Conservation (phyloP, 441 rosid genomes). For the Syzygium syzygioides region DNA sequence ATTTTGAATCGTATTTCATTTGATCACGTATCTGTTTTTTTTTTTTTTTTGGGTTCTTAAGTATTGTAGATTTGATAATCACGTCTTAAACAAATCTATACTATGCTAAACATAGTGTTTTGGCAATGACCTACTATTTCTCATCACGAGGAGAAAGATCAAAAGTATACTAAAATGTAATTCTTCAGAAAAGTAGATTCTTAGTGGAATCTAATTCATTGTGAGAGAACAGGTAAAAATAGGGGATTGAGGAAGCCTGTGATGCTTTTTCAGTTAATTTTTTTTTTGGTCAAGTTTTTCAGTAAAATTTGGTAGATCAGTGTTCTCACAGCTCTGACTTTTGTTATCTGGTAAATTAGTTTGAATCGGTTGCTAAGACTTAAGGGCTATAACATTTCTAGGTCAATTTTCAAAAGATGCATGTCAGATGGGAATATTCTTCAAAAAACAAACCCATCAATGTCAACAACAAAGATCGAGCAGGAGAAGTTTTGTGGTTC, state of each 20-base stretch:
- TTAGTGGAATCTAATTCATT: background rate
- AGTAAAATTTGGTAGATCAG: background rate
- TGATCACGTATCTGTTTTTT: background rate
- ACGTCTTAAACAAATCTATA: background rate
- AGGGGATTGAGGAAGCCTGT: background rate
- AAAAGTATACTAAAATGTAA: background rate
- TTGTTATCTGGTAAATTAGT: background rate
- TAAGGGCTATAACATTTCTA: conserved; percentile 23
- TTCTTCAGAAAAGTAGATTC: background rate
- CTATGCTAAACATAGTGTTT: background rate
- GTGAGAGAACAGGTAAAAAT: background rate
- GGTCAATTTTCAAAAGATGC: conserved; percentile 74
- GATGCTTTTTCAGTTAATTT: background rate
- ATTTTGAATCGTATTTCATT: background rate
- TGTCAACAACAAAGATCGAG: conserved; percentile 39
- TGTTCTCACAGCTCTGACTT: background rate
- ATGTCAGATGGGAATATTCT: conserved; percentile 90
- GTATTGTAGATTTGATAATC: background rate
- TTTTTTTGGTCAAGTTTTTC: background rate
- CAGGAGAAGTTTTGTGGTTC: conserved; percentile 40
- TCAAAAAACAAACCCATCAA: conserved; percentile 35
- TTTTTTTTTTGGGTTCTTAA: background rate
- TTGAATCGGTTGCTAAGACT: background rate
- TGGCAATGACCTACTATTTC: background rate
- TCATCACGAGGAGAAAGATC: background rate